Evolutionary conservation across 2,329 filamentous ascomycete genomes (phyloP), one percentile per base, ranked within the genome.

Genomic region (Talaromyces amestolkiae): DNA sequence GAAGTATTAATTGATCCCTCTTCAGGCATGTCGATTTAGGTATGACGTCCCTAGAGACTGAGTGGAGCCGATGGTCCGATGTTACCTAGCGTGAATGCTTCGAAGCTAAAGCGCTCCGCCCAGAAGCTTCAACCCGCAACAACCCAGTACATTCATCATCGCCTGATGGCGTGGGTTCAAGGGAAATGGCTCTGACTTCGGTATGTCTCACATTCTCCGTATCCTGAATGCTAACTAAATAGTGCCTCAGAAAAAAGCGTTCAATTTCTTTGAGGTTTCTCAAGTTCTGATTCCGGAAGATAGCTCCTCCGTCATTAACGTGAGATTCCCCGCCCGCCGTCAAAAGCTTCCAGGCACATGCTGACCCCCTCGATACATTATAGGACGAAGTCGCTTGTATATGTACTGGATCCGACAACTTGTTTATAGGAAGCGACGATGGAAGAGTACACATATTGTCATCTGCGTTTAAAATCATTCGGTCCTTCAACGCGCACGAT

Each of bases 181-280:
- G 72, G 67, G 71, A 77, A 74, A 80, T 80, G 78, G 78, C 78
- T 72, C 66, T 80, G 72, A 79, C 77, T 74, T 80, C 78, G 73
- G 78, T 80, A 73, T 66, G 72, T 9, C 3, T 13, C 10, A 33
- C 11, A 35, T 45, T 27, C 31, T 17, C 58, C 8, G n/a, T 13
- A 3, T 51, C 10, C n/a, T 43, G 22, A 15, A 47, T 60, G 15
- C 24, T 8, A 41, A 58, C 45, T 65, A n/a, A 65, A 19, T 2
- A 9, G 7, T 19, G 11, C 41, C 33, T 31, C 70, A 97, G 94
- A 98, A 95, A 94, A 97, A 97, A 91, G 89, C 91, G 72, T 99
- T 99, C 83, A 93, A 96, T 85, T 99, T 99, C 89, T 98, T 99
- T 86, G 92, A 97, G 81, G 92, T 96, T 78, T 88, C 88, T 76